Evolutionary conservation across 805 yeast species (phyloP).

Genomic region (Cyberlindnera maritima): DNA sequence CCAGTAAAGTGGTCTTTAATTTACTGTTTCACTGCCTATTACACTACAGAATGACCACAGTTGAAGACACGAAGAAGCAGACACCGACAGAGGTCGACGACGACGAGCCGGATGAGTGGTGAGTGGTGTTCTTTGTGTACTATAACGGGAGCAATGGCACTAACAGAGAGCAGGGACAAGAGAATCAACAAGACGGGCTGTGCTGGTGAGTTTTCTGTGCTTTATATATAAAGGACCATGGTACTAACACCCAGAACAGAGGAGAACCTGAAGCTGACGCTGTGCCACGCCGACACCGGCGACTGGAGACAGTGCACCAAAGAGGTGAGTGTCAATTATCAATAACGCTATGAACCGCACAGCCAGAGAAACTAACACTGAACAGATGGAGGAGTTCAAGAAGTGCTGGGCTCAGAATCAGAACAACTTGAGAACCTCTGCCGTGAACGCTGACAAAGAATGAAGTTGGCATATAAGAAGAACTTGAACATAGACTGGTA

Average conservation of each 20-base stretch:
- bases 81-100: slow-evolving; percentile 35
- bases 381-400: slow-evolving; percentile 40
- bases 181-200: slow-evolving; percentile 78
- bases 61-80: slow-evolving; percentile 26
- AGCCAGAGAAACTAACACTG: slow-evolving; percentile 2
- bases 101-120: slow-evolving; percentile 72
- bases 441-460: too few species aligned
- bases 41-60: slow-evolving; percentile 2
- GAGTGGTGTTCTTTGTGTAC: slow-evolving; percentile 16
- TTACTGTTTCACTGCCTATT: too few species aligned
- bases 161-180: slow-evolving; percentile 48
- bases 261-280: slow-evolving; percentile 65
- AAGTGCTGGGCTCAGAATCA: slow-evolving; percentile 41
- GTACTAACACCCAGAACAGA: slow-evolving; percentile 30
- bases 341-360: too few species aligned
- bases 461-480: too few species aligned
- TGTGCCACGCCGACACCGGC: slow-evolving; percentile 78
- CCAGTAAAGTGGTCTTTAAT: too few species aligned
- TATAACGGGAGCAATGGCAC: not conserved
- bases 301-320: slow-evolving; percentile 76
- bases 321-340: slow-evolving; percentile 65
- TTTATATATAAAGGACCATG: not conserved
- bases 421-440: slow-evolving; percentile 37
- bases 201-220: slow-evolving; percentile 37
- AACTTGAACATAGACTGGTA: not conserved